phyloP scores from a whole-genome alignment of 2,329 filamentous ascomycete species.

The Chaetomiaceae sp. region DNA sequence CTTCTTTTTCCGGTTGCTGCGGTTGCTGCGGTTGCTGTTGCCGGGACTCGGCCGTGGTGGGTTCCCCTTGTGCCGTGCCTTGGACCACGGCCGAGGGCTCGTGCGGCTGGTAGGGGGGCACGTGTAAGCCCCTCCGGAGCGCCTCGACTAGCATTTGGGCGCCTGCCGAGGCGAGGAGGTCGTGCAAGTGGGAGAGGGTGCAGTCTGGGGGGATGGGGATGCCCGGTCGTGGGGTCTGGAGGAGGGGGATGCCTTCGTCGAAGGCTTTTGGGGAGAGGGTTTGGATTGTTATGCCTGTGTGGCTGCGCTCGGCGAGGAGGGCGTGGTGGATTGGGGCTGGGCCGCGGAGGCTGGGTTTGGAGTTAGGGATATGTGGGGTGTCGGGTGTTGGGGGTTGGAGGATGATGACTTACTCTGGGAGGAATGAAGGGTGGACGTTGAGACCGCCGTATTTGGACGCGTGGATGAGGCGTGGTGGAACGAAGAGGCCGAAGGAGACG shows the following conservation, averaged over 20 bases:
- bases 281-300: conserved; percentile 78
- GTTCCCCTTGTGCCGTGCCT: too few species aligned
- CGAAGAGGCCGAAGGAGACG: conserved; percentile 89
- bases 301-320: conserved; percentile 57
- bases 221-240: conserved; percentile 60
- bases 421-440: conserved; percentile 87
- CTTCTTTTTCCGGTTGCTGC: too few species aligned
- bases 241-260: conserved; percentile 72
- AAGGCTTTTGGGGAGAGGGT: conserved; percentile 74
- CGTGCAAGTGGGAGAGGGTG: conserved; percentile 47
- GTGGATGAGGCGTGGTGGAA: conserved; percentile 70
- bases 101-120: conserved; percentile 61
- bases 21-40: neutral
- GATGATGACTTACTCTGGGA: conserved; percentile 80
- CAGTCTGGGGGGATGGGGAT: conserved; percentile 45
- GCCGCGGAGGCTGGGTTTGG: conserved; percentile 70
- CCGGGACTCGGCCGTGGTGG: too few species aligned
- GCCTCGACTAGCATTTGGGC: conserved; percentile 66
- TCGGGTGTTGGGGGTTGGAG: too few species aligned
- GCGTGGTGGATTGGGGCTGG: conserved; percentile 83
- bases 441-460: conserved; percentile 75
- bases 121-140: conserved; percentile 59
- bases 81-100: too few species aligned
- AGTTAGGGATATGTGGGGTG: too few species aligned
- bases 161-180: conserved; percentile 56